Base-by-base conservation (phyloP, 2,329 filamentous ascomycete species). In the Biscogniauxia sp. region DNA sequence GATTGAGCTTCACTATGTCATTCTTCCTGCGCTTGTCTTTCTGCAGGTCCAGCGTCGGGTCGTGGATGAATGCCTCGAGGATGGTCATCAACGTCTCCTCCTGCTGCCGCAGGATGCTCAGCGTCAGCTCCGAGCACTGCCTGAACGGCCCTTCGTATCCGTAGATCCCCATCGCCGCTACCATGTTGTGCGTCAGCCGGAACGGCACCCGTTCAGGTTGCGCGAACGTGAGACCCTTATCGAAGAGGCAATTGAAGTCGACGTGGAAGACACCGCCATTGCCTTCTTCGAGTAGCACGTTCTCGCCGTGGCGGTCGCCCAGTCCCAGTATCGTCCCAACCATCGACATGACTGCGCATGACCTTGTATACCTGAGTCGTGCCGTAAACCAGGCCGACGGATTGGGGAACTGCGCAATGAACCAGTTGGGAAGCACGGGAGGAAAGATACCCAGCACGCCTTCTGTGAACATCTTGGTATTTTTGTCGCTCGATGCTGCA, bases 301-400 rank as follows among this genome's bases (percentile, higher is more conserved):
- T 99, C 76, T 99, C 95, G 61, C 94, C 94, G 77, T 99, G 95
- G 3, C 95, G 88, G 76, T 99, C 95, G 49, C 95, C 95, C 0
- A 99, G 82, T 0, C 90, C 95, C 4, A 99, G 84, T 54, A 98
- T 93, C 59, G 96, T 96, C 55, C 95, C 95, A 4, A 97, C 92
- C 86, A 99, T 99, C n/a, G 93, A 97, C 93, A 99, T 99, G 67
- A 99, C 95, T 11, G 96, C 95, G 70, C 91, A 94, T 0, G 95
- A 96, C 3, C 95, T 87, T 1, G 95, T 96, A 77, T 98, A 99
- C 53, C 88, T 86, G 52, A 98, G 82, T 7, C 95, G 87, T 9
- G 94, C 93, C 2, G 88, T 85, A 75, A 99, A 96, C 95, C 95
- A 99, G 1, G 89, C 84, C 13, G 92, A 91, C 3, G 96, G 93